These are phyloP conservation scores for Pestalotiopsis sp. DNA, from an alignment of 2,329 filamentous ascomycete species.

Conservation along the genomic window DNA sequence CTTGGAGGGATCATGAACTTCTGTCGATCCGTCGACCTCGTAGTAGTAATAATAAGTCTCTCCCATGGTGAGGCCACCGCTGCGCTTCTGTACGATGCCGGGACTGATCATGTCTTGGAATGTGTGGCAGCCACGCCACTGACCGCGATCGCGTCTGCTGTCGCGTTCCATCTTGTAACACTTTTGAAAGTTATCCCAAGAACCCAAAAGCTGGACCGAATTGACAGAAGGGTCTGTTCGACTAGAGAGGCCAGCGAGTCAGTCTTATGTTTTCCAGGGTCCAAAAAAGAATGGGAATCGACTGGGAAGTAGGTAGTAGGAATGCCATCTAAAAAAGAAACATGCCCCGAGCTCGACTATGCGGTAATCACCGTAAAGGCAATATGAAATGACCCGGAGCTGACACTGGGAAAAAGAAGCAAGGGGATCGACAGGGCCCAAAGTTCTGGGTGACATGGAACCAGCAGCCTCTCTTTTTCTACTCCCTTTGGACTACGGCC, in stretches of 20 bases:
- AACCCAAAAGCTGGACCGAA: constrained; percentile 81
- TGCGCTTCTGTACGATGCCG: constrained; percentile 64
- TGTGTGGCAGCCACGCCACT: constrained; percentile 85
- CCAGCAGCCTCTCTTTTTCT: neutral
- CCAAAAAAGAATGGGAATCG: neutral
- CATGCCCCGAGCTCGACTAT: neutral
- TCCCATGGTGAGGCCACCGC: constrained; percentile 87
- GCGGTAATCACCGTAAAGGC: constrained; percentile 5
- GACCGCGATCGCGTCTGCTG: constrained; percentile 67
- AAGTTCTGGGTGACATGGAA: constrained; percentile 3
- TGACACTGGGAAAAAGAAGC: constrained; percentile 9
- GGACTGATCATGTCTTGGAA: constrained; percentile 86
- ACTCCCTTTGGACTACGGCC: neutral
- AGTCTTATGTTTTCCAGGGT: constrained; percentile 14
- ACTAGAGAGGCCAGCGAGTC: constrained; percentile 37
- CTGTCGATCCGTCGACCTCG: constrained; percentile 74
- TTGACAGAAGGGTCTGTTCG: constrained; percentile 60
- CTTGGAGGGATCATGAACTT: constrained; percentile 71
- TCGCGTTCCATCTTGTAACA: constrained; percentile 83
- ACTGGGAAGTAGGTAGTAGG: neutral
- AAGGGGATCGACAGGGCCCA: constrained; percentile 3
- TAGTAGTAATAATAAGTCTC: constrained; percentile 98
- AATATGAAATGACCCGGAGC: constrained; percentile 5
- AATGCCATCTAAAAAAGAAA: neutral
- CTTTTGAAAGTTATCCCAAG: constrained; percentile 90